Evolutionary conservation across 2,329 filamentous ascomycete genomes (phyloP).

Genomic region (Raffaelea albimanens): DNA sequence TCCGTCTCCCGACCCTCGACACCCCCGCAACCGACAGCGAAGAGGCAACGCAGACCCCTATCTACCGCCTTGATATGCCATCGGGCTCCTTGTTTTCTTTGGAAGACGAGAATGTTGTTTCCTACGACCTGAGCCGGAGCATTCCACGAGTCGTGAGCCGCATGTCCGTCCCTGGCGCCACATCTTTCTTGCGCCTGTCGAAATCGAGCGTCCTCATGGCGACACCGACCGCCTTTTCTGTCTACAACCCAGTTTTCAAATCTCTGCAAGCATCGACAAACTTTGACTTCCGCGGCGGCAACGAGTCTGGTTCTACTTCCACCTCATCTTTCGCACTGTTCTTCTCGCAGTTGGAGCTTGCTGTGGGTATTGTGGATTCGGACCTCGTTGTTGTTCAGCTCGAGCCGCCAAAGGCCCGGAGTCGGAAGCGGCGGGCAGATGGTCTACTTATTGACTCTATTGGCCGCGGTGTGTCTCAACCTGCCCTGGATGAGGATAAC

Average conservation of each 20-base stretch:
- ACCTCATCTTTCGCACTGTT: slow-evolving; percentile 41
- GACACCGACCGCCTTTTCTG: slow-evolving; percentile 43
- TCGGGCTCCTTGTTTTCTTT: slow-evolving; percentile 57
- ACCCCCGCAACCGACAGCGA: not conserved
- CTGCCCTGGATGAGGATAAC: not conserved
- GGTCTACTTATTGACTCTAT: slow-evolving; percentile 66
- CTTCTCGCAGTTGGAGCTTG: slow-evolving; percentile 56
- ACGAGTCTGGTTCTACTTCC: not conserved
- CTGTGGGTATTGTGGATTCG: slow-evolving; percentile 53
- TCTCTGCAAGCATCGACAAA: slow-evolving; percentile 44
- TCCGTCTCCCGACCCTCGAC: slow-evolving; percentile 6
- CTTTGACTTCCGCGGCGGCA: slow-evolving; percentile 29
- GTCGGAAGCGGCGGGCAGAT: slow-evolving; percentile 44
- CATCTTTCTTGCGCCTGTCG: slow-evolving; percentile 58
- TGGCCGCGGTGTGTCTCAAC: slow-evolving; percentile 45
- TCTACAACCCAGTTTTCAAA: slow-evolving; percentile 62
- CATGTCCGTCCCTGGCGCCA: slow-evolving; percentile 39
- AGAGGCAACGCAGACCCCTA: slow-evolving; percentile 8
- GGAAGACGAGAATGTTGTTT: slow-evolving; percentile 39
- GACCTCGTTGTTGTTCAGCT: slow-evolving; percentile 60
- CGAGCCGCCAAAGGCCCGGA: slow-evolving; percentile 49
- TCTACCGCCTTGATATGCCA: slow-evolving; percentile 51
- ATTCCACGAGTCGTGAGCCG: slow-evolving; percentile 51
- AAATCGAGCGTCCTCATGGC: slow-evolving; percentile 55
- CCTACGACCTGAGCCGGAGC: slow-evolving; percentile 55